These are phyloP conservation scores for Fomitopsis pinicola DNA, from an alignment of 1,284 basidiomycete species.

Conservation along the genomic window DNA sequence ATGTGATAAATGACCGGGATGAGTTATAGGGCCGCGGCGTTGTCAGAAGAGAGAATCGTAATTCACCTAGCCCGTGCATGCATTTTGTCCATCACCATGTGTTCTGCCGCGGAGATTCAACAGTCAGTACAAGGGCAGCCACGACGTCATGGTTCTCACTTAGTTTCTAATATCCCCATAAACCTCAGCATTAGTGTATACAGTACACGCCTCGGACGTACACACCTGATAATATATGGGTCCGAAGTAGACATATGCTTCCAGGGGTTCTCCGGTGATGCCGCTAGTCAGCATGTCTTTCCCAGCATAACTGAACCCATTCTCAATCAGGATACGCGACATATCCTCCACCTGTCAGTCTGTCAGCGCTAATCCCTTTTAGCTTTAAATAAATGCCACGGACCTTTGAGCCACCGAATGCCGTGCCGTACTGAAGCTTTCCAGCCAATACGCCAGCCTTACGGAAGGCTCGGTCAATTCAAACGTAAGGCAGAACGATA, in stretches of 20 bases:
- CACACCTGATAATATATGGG: slow-evolving; percentile 96
- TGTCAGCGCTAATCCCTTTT: slow-evolving; percentile 7
- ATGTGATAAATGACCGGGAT: not conserved
- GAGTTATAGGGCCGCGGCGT: slow-evolving; percentile 1
- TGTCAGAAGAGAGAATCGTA: not conserved
- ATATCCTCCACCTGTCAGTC: slow-evolving; percentile 87
- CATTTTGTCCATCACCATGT: slow-evolving; percentile 99
- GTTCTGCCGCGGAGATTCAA: slow-evolving; percentile 47
- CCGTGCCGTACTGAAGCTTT: slow-evolving; percentile 89
- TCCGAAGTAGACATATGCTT: slow-evolving; percentile 97
- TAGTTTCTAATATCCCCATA: slow-evolving; percentile 55
- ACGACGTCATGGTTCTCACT: slow-evolving; percentile 44
- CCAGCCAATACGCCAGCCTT: slow-evolving; percentile 87
- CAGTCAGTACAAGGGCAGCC: slow-evolving; percentile 12
- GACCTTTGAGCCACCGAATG: slow-evolving; percentile 96
- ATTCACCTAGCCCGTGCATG: slow-evolving; percentile 90
- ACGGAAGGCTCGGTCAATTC: slow-evolving; percentile 5
- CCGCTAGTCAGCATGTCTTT: slow-evolving; percentile 99
- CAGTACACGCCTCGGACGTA: not conserved
- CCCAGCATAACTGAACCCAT: slow-evolving; percentile 95
- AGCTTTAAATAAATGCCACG: not conserved
- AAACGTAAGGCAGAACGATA: slow-evolving; percentile 3
- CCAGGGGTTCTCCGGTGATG: slow-evolving; percentile 94
- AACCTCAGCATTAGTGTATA: not conserved
- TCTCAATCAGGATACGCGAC: slow-evolving; percentile 91